These are phyloP conservation scores for Pseudogymnoascus sp. DNA, from an alignment of 2,329 filamentous ascomycete genomes.

Conservation along the genomic window DNA sequence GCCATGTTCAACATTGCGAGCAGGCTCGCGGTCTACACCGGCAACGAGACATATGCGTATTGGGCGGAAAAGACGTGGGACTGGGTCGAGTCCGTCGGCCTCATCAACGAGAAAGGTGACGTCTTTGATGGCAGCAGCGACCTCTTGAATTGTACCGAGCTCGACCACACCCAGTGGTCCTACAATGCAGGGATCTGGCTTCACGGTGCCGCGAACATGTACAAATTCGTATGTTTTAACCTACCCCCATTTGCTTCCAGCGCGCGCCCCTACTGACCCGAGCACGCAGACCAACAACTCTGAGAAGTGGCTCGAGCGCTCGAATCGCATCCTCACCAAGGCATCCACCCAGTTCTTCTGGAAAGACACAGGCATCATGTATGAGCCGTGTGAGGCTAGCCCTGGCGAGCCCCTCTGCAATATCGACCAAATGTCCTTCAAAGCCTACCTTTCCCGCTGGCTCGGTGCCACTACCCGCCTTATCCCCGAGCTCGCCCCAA, in stretches of 20 bases:
- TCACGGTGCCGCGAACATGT: slow-evolving; percentile 36
- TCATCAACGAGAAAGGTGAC: slow-evolving; percentile 42
- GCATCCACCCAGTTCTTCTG: slow-evolving; percentile 27
- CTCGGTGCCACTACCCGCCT: slow-evolving; percentile 48
- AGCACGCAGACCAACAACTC: slow-evolving; percentile 35
- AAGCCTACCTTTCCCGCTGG: slow-evolving; percentile 56
- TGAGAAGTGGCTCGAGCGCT: slow-evolving; percentile 29
- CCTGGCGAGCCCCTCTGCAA: slow-evolving; percentile 40
- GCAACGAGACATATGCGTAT: slow-evolving; percentile 63
- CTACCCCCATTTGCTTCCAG: background rate
- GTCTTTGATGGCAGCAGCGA: slow-evolving; percentile 53
- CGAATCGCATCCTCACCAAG: slow-evolving; percentile 29
- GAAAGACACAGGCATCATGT: slow-evolving; percentile 34
- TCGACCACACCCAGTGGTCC: slow-evolving; percentile 55
- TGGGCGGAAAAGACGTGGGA: slow-evolving; percentile 68
- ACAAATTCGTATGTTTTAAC: slow-evolving; percentile 36
- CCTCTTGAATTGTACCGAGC: slow-evolving; percentile 45
- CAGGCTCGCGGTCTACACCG: slow-evolving; percentile 64
- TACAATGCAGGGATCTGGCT: slow-evolving; percentile 60
- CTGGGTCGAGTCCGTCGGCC: slow-evolving; percentile 49
- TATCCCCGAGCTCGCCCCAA: slow-evolving; percentile 46
- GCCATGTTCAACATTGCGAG: slow-evolving; percentile 53
- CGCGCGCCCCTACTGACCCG: slow-evolving; percentile 10
- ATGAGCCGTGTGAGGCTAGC: slow-evolving; percentile 58
- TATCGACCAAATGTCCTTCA: slow-evolving; percentile 58